phyloP scores from a whole-genome alignment of 345 rosid genomes.

The Leavenworthia alabamica region DNA sequence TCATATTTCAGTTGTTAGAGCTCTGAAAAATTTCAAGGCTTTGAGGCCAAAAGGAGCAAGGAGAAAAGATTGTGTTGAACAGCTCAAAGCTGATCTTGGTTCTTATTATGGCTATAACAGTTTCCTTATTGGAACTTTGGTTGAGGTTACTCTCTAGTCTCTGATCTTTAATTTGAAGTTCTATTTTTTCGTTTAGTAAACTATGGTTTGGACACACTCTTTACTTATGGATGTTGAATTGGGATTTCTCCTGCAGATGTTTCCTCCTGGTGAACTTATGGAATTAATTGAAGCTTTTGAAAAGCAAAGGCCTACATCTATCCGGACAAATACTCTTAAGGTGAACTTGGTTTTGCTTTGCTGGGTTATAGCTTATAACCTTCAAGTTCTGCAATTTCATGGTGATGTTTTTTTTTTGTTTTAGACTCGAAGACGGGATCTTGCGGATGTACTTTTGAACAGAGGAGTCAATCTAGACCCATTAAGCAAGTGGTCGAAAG shows the following conservation, averaged over 20 bases:
- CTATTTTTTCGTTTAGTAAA: neutral
- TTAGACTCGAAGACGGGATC: conserved; percentile 83
- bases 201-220: neutral
- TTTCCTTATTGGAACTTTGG: conserved; percentile 65
- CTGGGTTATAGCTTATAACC: conserved; percentile 4
- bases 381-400: conserved; percentile 9
- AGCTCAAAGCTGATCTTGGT: conserved; percentile 65
- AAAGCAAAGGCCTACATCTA: conserved; percentile 80
- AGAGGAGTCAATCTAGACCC: conserved; percentile 96
- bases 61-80: conserved; percentile 65
- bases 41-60: conserved; percentile 56
- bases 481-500: conserved; percentile 96
- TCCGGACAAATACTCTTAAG: conserved; percentile 88
- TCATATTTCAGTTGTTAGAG: conserved; percentile 59
- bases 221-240: conserved; percentile 5
- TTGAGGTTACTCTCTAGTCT: conserved; percentile 51
- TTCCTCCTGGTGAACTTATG: conserved; percentile 84
- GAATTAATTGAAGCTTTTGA: conserved; percentile 93
- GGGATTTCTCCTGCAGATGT: conserved; percentile 54
- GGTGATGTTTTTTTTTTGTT: conserved; percentile 5
- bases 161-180: neutral
- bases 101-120: conserved; percentile 90
- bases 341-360: conserved; percentile 31
- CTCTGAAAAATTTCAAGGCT: conserved; percentile 60
- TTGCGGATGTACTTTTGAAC: conserved; percentile 89